Evolutionary conservation across 805 yeast genomes (phyloP).

Genomic region (Wickerhamomyces hampshirensis): DNA sequence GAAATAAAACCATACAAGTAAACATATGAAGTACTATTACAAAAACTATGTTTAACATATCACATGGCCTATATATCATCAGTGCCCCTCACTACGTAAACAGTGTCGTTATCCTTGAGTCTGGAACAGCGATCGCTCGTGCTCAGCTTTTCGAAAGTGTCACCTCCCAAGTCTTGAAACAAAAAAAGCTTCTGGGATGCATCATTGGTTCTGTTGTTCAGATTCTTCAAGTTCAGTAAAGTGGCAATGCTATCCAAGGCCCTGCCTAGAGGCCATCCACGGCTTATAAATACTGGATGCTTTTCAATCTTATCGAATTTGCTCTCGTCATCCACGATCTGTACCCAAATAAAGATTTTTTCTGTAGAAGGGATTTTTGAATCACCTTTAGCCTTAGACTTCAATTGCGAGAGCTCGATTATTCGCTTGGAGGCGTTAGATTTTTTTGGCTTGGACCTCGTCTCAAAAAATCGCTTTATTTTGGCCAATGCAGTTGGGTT

Average conservation of each 20-base stretch:
- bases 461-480: slow-evolving; percentile 16
- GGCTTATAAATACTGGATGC: slow-evolving; percentile 18
- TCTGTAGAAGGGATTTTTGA: slow-evolving; percentile 14
- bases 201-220: slow-evolving; percentile 22
- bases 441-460: slow-evolving; percentile 4
- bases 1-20: too few species aligned
- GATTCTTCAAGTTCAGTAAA: slow-evolving; percentile 17
- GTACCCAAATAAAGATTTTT: slow-evolving; percentile 20
- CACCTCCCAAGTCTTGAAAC: slow-evolving; percentile 13
- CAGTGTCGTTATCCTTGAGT: slow-evolving; percentile 15
- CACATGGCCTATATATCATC: slow-evolving; percentile 1
- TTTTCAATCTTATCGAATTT: slow-evolving; percentile 17
- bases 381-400: slow-evolving; percentile 23
- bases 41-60: too few species aligned
- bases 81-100: slow-evolving; percentile 23
- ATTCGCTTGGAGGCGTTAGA: slow-evolving; percentile 11
- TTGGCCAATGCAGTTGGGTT: slow-evolving; percentile 16
- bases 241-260: slow-evolving; percentile 22
- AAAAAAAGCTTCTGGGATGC: slow-evolving; percentile 15
- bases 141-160: slow-evolving; percentile 12
- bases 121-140: slow-evolving; percentile 18
- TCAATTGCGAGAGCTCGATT: slow-evolving; percentile 17
- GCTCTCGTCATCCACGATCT: slow-evolving; percentile 22
- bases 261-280: slow-evolving; percentile 26
- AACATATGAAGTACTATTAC: too few species aligned